These are phyloP conservation scores for Tetrahymena borealis DNA, from an alignment of 73 alveolate species.

Conservation along the genomic window DNA sequence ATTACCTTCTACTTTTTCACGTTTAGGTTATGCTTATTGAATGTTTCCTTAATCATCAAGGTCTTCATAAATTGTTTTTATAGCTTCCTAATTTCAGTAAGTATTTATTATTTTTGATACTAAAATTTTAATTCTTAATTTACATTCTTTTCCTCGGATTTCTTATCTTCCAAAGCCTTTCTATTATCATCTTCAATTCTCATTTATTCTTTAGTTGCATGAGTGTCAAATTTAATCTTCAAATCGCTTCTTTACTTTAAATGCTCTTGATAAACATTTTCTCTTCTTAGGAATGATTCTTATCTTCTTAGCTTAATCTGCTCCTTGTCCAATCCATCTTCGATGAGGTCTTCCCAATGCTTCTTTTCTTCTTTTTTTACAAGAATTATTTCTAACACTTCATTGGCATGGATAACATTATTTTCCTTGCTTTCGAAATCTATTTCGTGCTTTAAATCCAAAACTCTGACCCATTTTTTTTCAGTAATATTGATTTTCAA, in stretches of 20 bases:
- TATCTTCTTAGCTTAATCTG: conserved; percentile 13
- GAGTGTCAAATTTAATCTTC: conserved; percentile 20
- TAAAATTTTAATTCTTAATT: background rate
- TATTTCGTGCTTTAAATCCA: conserved; percentile 4
- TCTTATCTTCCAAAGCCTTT: background rate
- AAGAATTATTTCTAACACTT: conserved; percentile 7
- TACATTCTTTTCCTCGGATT: conserved; percentile 5
- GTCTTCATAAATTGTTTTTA: conserved; percentile 8
- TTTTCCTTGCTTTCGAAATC: conserved; percentile 2
- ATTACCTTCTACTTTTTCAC: background rate
- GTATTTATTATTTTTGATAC: background rate
- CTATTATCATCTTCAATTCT: conserved; percentile 27
- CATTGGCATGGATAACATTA: conserved; percentile 2
- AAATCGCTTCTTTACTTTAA: conserved; percentile 11
- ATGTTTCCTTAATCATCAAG: background rate
- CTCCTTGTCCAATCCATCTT: conserved; percentile 14
- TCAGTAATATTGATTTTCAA: conserved; percentile 25
- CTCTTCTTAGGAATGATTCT: conserved; percentile 36
- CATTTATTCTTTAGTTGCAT: conserved; percentile 35
- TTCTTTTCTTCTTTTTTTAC: background rate
- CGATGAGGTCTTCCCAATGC: conserved; percentile 5
- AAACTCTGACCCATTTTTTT: conserved; percentile 27
- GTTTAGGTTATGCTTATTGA: background rate
- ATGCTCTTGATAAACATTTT: background rate
- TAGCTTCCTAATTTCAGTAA: background rate